These are phyloP conservation scores for Papiliotrema flavescens DNA, from an alignment of 1,284 basidiomycete genomes.

Conservation along the genomic window DNA sequence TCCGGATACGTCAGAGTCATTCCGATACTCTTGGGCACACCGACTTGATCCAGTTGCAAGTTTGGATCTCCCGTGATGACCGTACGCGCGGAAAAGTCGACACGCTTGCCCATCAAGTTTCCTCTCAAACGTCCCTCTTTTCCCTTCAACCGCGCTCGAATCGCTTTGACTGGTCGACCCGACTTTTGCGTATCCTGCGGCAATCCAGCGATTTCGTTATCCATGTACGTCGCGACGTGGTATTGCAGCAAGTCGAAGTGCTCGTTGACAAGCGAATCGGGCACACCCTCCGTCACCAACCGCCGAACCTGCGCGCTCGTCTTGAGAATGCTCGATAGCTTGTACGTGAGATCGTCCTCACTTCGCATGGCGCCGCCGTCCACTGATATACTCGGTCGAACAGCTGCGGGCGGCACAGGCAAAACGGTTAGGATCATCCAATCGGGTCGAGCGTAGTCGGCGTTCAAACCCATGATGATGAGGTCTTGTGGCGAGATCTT, in stretches of 20 bases:
- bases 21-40: slow-evolving; percentile 94
- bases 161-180: slow-evolving; percentile 96
- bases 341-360: slow-evolving; percentile 99
- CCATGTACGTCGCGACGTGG: slow-evolving; percentile 99
- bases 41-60: slow-evolving; percentile 92
- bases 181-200: slow-evolving; percentile 97
- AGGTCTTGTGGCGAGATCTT: slow-evolving; percentile 90
- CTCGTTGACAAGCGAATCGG: slow-evolving; percentile 91
- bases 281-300: slow-evolving; percentile 95
- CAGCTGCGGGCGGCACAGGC: slow-evolving; percentile 96
- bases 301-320: slow-evolving; percentile 86
- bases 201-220: slow-evolving; percentile 98
- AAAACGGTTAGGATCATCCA: slow-evolving; percentile 99
- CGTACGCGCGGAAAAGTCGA: slow-evolving; percentile 98
- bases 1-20: slow-evolving; percentile 98
- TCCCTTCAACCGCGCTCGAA: slow-evolving; percentile 95
- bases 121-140: slow-evolving; percentile 98
- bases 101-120: slow-evolving; percentile 99
- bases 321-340: slow-evolving; percentile 95
- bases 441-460: slow-evolving; percentile 93
- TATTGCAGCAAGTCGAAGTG: slow-evolving; percentile 97
- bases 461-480: slow-evolving; percentile 86
- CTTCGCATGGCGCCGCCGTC: slow-evolving; percentile 94
- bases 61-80: slow-evolving; percentile 99
- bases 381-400: slow-evolving; percentile 93